A percentile compares a stretch with the other conserved stretches of the same genome.
Conservation (phyloP, 2,329 filamentous ascomycete genomes). For the Colletotrichum tofieldiae region DNA sequence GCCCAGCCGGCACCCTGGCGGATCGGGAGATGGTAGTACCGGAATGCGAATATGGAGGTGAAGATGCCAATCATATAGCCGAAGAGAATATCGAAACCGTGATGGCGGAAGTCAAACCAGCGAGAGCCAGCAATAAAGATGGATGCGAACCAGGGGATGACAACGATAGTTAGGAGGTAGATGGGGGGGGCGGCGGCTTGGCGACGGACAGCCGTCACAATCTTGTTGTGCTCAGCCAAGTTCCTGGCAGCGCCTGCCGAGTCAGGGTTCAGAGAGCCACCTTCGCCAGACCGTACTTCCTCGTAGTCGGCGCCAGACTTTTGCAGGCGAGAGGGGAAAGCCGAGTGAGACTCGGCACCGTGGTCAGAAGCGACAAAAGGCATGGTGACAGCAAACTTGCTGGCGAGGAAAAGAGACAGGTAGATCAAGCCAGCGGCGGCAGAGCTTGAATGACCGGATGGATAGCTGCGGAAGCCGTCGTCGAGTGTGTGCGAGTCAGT, state of each 20-base stretch:
- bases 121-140: conserved; percentile 89
- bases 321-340: conserved; percentile 81
- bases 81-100: conserved; percentile 92
- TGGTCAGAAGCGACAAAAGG: conserved; percentile 74
- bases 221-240: conserved; percentile 53
- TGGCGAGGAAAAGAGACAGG: conserved; percentile 88
- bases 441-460: conserved; percentile 71
- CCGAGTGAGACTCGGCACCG: conserved; percentile 69
- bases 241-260: conserved; percentile 47
- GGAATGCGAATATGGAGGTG: conserved; percentile 82
- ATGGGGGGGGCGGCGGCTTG: conserved; percentile 87
- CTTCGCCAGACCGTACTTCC: conserved; percentile 41
- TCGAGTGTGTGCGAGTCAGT: conserved; percentile 73
- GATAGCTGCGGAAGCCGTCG: conserved; percentile 88
- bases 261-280: conserved; percentile 35
- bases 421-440: conserved; percentile 87
- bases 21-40: conserved; percentile 89
- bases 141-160: conserved; percentile 81
- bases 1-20: conserved; percentile 87
- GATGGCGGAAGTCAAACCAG: conserved; percentile 90
- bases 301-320: conserved; percentile 58
- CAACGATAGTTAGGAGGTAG: conserved; percentile 79
- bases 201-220: conserved; percentile 71
- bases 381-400: conserved; percentile 83
- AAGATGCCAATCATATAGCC: conserved; percentile 85